phyloP scores from a whole-genome alignment of 140 eudicot genomes.

The Ambrosia hybrid region DNA sequence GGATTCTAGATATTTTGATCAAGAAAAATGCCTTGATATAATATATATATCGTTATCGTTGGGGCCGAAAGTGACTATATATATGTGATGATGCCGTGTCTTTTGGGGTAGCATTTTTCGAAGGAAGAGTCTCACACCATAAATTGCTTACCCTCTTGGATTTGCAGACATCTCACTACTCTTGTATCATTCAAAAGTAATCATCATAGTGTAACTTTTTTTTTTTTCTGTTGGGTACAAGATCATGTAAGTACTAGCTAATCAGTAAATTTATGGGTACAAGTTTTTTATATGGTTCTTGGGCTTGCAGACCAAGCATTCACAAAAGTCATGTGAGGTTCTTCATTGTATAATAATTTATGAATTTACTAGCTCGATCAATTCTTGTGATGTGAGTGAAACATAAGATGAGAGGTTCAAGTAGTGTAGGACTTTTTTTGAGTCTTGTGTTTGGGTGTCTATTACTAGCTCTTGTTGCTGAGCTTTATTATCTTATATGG shows the following conservation, averaged over 20 bases:
- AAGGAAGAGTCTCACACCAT: slow-evolving; percentile 25
- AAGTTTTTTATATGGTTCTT: not conserved
- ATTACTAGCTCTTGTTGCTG: slow-evolving; percentile 62
- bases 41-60: not conserved
- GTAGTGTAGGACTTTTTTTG: slow-evolving; percentile 58
- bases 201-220: slow-evolving; percentile 2
- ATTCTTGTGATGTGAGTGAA: slow-evolving; percentile 20
- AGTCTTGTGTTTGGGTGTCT: slow-evolving; percentile 72
- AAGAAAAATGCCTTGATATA: not conserved
- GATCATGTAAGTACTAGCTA: slow-evolving; percentile 10
- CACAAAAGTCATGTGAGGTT: slow-evolving; percentile 17
- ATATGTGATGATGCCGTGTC: slow-evolving; percentile 35
- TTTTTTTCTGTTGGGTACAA: slow-evolving; percentile 4
- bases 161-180: no score
- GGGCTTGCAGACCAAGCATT: slow-evolving; percentile 23
- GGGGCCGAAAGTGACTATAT: slow-evolving; percentile 20
- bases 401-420: slow-evolving; percentile 55
- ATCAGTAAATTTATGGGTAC: not conserved
- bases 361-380: not conserved
- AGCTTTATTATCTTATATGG: slow-evolving; percentile 68
- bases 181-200: no score
- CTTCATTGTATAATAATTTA: not conserved
- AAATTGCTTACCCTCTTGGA: slow-evolving; percentile 19
- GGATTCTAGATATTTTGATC: not conserved
- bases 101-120: slow-evolving; percentile 41